These are phyloP conservation scores for Datura wrightii DNA, from an alignment of 257 asterid species.

Conservation along the genomic window DNA sequence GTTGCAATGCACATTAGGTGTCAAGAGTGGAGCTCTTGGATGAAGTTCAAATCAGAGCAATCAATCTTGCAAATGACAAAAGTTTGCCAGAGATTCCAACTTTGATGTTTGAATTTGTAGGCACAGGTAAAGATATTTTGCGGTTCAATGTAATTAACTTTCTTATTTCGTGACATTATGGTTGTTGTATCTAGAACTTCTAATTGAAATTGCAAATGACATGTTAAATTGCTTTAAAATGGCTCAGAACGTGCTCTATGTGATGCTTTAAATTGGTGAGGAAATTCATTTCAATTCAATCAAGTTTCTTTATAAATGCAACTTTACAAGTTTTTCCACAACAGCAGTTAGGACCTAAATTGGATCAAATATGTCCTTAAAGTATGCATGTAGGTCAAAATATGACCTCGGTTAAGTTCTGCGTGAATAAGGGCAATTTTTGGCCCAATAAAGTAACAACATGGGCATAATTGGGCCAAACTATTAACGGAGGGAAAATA, in stretches of 20 bases:
- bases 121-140: constrained; percentile 68
- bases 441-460: neutral
- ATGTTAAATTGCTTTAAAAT: neutral
- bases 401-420: neutral
- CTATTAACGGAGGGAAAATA: neutral
- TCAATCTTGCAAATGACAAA: constrained; percentile 89
- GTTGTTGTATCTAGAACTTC: neutral
- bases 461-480: neutral
- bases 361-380: neutral
- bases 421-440: neutral
- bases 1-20: constrained; percentile 52
- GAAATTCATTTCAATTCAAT: neutral
- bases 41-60: constrained; percentile 93
- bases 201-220: neutral
- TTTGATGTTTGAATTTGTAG: constrained; percentile 92
- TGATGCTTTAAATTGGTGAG: constrained; percentile 8
- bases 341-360: neutral
- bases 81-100: constrained; percentile 93
- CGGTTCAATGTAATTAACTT: neutral
- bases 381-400: neutral
- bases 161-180: neutral
- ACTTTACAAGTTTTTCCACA: neutral
- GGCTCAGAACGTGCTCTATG: neutral
- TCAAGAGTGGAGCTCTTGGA: constrained; percentile 97
- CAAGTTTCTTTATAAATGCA: neutral